These are phyloP conservation scores for Lojkania enalia DNA, from an alignment of 2,329 filamentous ascomycete species.

Conservation along the genomic window DNA sequence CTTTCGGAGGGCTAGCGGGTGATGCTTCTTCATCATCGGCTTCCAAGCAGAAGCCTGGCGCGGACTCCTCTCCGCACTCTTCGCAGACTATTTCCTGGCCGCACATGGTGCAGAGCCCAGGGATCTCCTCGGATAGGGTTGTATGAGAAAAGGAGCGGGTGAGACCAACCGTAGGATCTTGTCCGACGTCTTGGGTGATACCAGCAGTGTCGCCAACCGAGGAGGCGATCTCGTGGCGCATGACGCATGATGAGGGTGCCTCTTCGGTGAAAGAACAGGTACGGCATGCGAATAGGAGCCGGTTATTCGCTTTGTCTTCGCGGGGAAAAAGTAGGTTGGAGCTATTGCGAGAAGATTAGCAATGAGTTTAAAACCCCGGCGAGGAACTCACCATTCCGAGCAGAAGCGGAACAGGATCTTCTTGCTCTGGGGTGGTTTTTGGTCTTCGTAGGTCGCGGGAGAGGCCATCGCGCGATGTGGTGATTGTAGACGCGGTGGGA, in stretches of 20 bases:
- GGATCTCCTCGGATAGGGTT: conserved; percentile 35
- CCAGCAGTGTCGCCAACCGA: conserved; percentile 93
- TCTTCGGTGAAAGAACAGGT: conserved; percentile 91
- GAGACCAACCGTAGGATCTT: conserved; percentile 95
- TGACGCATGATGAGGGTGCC: conserved; percentile 87
- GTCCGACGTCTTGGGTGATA: conserved; percentile 94
- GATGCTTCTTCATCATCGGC: conserved; percentile 42
- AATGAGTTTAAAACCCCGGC: conserved; percentile 3
- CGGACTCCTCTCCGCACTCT: conserved; percentile 53
- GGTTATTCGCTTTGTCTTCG: conserved; percentile 82
- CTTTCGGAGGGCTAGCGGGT: conserved; percentile 26
- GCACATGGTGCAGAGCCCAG: conserved; percentile 61
- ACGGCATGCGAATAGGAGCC: conserved; percentile 92
- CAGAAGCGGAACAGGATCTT: conserved; percentile 98
- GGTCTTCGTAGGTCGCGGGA: conserved; percentile 44
- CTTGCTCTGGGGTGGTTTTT: conserved; percentile 52
- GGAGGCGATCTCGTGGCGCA: conserved; percentile 90
- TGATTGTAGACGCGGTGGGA: not conserved
- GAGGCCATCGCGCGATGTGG: conserved; percentile 38
- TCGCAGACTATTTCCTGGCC: conserved; percentile 60
- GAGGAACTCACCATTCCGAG: conserved; percentile 75
- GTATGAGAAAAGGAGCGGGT: conserved; percentile 36
- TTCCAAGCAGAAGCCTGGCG: conserved; percentile 50
- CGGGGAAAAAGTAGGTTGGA: conserved; percentile 98
- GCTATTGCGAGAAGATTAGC: conserved; percentile 47